A percentile compares a stretch with the other conserved stretches of the same genome.
Conservation (phyloP, 495 filamentous ascomycete genomes). For the Penicillium coprophilum region DNA sequence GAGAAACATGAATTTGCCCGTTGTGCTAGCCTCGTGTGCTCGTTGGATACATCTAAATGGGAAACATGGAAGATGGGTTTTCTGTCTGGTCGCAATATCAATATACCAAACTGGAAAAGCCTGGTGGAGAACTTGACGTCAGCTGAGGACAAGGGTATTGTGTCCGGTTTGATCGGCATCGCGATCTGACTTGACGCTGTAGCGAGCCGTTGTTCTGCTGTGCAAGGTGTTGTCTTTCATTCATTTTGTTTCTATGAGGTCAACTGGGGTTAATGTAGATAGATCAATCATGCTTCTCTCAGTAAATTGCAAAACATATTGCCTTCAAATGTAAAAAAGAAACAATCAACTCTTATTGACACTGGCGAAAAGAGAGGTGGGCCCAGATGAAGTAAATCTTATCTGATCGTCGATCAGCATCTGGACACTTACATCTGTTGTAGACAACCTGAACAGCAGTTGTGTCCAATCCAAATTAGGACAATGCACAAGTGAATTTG, state of each 20-base stretch:
- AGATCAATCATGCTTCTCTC: no score
- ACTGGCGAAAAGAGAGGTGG: no score
- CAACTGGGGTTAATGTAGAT: no score
- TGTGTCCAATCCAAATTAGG: no score
- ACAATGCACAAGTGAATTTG: no score
- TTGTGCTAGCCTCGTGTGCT: conserved; percentile 4
- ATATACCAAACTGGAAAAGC: not conserved
- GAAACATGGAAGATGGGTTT: conserved; percentile 8
- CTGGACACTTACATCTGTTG: no score
- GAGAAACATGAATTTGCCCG: conserved; percentile 7
- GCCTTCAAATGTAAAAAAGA: no score
- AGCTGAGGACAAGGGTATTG: conserved; percentile 1
- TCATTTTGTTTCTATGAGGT: not conserved
- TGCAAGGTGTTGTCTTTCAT: not conserved
- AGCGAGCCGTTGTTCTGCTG: not conserved
- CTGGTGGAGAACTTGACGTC: not conserved
- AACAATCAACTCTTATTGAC: no score
- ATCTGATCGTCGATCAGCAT: no score
- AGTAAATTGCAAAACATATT: no score
- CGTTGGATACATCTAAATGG: conserved; percentile 1
- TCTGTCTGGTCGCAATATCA: not conserved
- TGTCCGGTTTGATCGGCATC: conserved; percentile 1
- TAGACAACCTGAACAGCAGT: no score
- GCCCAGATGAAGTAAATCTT: no score
- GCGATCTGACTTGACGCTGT: not conserved